Percentiles rank a stretch among this genome's conserved stretches.
Evolutionary conservation across 345 rosid genomes (phyloP).

Genomic region (Dovyalis caffra): DNA sequence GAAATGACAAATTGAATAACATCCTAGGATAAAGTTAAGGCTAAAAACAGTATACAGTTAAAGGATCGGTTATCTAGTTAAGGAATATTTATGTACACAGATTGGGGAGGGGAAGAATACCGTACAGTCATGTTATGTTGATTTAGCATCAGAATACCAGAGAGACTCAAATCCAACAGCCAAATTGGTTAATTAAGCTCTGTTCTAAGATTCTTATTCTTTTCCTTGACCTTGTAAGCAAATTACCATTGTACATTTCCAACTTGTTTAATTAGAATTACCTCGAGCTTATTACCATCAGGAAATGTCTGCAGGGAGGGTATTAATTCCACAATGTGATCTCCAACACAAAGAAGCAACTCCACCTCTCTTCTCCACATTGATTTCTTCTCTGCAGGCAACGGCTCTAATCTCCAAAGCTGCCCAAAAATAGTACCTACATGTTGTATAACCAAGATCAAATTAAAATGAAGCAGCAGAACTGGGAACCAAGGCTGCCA

Average conservation of each 20-base stretch:
- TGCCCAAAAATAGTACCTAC: conserved; percentile 90
- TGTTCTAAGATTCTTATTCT: background rate
- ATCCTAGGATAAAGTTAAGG: background rate
- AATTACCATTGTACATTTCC: background rate
- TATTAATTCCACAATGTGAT: conserved; percentile 89
- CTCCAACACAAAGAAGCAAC: conserved; percentile 87
- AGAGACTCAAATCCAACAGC: background rate
- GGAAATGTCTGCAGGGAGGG: conserved; percentile 97
- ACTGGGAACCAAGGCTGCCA: background rate
- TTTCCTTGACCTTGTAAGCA: background rate
- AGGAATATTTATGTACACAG: background rate
- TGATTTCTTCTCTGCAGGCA: conserved; percentile 73
- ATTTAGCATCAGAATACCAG: background rate
- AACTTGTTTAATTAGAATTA: conserved; percentile 21
- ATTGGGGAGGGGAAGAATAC: background rate
- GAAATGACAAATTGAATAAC: background rate
- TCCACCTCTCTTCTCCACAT: conserved; percentile 99
- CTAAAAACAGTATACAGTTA: background rate
- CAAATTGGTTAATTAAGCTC: background rate
- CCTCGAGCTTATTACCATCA: conserved; percentile 95
- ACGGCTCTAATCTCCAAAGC: conserved; percentile 93
- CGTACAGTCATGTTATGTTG: background rate
- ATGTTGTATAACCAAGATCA: conserved; percentile 5
- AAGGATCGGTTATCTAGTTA: background rate
- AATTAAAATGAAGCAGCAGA: conserved; percentile 6